Base-by-base conservation (phyloP, 2,329 filamentous ascomycete genomes). In the Exophiala sp. region DNA sequence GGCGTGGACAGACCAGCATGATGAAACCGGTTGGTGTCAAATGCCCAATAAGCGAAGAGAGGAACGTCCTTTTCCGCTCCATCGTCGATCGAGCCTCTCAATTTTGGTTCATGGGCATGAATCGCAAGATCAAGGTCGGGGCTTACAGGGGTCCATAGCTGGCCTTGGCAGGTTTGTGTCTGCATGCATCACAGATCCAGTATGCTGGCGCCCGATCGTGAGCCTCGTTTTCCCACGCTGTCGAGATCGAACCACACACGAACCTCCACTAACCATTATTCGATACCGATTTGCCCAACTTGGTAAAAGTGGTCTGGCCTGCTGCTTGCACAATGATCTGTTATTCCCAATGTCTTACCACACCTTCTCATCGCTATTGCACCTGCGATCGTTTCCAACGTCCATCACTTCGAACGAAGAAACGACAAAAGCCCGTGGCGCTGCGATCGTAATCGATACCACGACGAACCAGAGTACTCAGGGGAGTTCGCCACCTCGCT, bases 241-340 rank as follows among this genome's bases (percentile, higher is more conserved):
- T 52, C n/a, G 24, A 45, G 54, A 60, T 60, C 57, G 57, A 43
- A 40, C 54, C 57, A 60, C 54, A 60, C 54, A 57, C 40, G 24
- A 29, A 53, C 29, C 20, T 43, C 32, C 46, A 18, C 21, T 32
- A n/a, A 46, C 47, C 43, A 38, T 8, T 33, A 3, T 42, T 54
- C n/a, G 14, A 32, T 8, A 18, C n/a, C 44, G 16, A 33, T 32
- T 42, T 18, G 20, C 21, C 24, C 32, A 47, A 21, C 18, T 18
- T 35, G 24, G 45, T 44, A 40, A 54, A 42, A 50, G 56, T 59
- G 57, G 57, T 47, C 18, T 11, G 36, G 16, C 35, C 47, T n/a
- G 36, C 39, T 34, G 9, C 32, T 7, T 32, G 36, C 32, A 24
- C 32, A 12, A 34, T 50, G 48, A 16, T 35, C 42, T 52, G 43